Conservation (phyloP, 2,329 filamentous ascomycete species). For the Hypoxylon sp. region DNA sequence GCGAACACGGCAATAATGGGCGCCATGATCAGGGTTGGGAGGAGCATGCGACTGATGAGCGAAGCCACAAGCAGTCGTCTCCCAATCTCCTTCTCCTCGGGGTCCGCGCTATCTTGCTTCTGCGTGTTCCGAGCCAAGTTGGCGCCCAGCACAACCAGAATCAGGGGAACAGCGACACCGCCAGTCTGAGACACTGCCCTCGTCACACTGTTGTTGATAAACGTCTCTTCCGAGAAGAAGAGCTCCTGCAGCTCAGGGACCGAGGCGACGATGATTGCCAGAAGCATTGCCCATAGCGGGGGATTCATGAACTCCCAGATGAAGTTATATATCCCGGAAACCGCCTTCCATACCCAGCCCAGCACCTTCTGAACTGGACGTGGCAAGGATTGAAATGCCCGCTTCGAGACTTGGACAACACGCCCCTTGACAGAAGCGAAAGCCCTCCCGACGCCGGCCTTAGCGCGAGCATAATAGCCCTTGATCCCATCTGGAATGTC, state of each 20-base stretch:
- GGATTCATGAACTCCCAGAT: slow-evolving; percentile 98
- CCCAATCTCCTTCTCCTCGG: slow-evolving; percentile 73
- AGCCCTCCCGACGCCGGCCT: slow-evolving; percentile 46
- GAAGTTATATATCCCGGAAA: slow-evolving; percentile 64
- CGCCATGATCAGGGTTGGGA: slow-evolving; percentile 92
- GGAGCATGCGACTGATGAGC: slow-evolving; percentile 86
- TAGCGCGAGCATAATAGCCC: slow-evolving; percentile 52
- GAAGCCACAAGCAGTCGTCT: slow-evolving; percentile 86
- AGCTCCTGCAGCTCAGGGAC: slow-evolving; percentile 81
- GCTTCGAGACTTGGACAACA: slow-evolving; percentile 25
- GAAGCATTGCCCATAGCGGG: slow-evolving; percentile 95
- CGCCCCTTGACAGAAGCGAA: slow-evolving; percentile 36
- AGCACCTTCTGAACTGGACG: slow-evolving; percentile 50
- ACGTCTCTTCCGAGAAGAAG: slow-evolving; percentile 89
- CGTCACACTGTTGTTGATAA: slow-evolving; percentile 92
- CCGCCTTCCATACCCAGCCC: slow-evolving; percentile 44
- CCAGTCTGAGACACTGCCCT: slow-evolving; percentile 85
- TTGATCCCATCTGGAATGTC: slow-evolving; percentile 52
- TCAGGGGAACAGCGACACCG: slow-evolving; percentile 91
- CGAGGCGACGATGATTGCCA: slow-evolving; percentile 89
- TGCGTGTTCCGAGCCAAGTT: slow-evolving; percentile 94
- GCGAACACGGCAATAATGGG: slow-evolving; percentile 86
- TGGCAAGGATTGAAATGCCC: slow-evolving; percentile 52
- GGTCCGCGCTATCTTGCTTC: slow-evolving; percentile 68
- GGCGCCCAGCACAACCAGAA: slow-evolving; percentile 92